phyloP scores from a whole-genome alignment of 306 rosid species.

The Gillenia trifoliata region DNA sequence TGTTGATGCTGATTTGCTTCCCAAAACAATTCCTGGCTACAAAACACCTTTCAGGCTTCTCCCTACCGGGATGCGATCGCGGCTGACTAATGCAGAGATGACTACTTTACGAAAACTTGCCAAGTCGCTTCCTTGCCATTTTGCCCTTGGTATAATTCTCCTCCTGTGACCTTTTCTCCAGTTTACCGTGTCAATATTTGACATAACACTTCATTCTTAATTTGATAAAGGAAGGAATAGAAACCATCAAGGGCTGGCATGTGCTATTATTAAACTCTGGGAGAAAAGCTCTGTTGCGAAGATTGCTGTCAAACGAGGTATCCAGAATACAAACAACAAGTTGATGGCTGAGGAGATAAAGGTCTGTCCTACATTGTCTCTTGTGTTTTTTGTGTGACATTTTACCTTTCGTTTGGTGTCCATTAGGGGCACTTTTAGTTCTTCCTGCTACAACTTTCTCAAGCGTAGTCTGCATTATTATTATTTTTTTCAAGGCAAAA shows the following conservation, averaged over 20 bases:
- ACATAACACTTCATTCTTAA: slow-evolving; percentile 13
- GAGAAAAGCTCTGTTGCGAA: slow-evolving; percentile 85
- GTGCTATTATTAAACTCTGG: slow-evolving; percentile 82
- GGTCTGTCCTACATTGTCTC: slow-evolving; percentile 40
- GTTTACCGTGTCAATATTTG: slow-evolving; percentile 15
- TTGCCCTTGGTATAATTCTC: slow-evolving; percentile 75
- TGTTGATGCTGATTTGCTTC: slow-evolving; percentile 89
- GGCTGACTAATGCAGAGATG: slow-evolving; percentile 75
- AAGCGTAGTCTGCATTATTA: no score
- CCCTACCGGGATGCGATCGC: slow-evolving; percentile 71
- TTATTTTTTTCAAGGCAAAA: no score
- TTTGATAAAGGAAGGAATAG: slow-evolving; percentile 74
- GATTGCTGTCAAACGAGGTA: slow-evolving; percentile 92
- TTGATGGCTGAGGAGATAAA: slow-evolving; percentile 88
- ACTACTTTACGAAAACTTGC: slow-evolving; percentile 73
- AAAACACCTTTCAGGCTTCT: slow-evolving; percentile 88
- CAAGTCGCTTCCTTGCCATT: slow-evolving; percentile 87
- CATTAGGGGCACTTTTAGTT: neutral
- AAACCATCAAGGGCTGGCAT: slow-evolving; percentile 92
- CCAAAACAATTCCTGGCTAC: slow-evolving; percentile 70
- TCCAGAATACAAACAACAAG: slow-evolving; percentile 93
- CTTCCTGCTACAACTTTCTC: neutral
- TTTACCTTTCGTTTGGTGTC: neutral
- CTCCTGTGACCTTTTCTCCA: slow-evolving; percentile 12
- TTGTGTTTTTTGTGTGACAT: neutral